A percentile compares a stretch with the other conserved stretches of the same genome.
These are phyloP conservation scores for Botryotinia narcissicola DNA, from an alignment of 2,329 filamentous ascomycete species.

Conservation along the genomic window DNA sequence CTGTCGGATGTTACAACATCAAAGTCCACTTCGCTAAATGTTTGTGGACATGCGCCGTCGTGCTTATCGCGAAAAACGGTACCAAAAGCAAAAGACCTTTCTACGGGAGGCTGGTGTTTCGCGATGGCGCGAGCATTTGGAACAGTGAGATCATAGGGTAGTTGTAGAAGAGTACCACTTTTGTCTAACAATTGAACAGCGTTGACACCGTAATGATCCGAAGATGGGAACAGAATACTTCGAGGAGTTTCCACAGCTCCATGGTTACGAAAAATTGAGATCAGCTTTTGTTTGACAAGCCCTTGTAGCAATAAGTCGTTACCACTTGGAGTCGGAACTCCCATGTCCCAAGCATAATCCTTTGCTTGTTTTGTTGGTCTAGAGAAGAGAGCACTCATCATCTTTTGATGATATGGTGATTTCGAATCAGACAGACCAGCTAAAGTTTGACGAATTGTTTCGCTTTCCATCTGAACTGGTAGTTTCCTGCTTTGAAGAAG, in stretches of 20 bases:
- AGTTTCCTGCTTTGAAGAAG: slow-evolving; percentile 83
- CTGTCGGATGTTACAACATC: slow-evolving; percentile 87
- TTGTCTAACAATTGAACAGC: slow-evolving; percentile 78
- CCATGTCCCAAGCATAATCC: slow-evolving; percentile 76
- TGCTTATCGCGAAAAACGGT: slow-evolving; percentile 79
- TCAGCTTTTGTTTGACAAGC: slow-evolving; percentile 70
- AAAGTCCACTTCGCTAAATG: slow-evolving; percentile 89
- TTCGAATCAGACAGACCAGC: slow-evolving; percentile 76
- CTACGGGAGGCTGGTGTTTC: slow-evolving; percentile 63
- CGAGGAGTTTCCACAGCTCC: slow-evolving; percentile 80
- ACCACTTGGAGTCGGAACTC: slow-evolving; percentile 51
- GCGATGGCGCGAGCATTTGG: slow-evolving; percentile 84
- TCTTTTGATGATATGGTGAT: slow-evolving; percentile 86
- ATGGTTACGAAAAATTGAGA: slow-evolving; percentile 80
- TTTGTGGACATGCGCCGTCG: slow-evolving; percentile 76
- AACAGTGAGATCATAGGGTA: slow-evolving; percentile 91
- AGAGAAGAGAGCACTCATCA: slow-evolving; percentile 81
- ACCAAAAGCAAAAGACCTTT: slow-evolving; percentile 83
- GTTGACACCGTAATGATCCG: slow-evolving; percentile 70
- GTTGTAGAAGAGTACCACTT: slow-evolving; percentile 81
- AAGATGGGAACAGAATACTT: slow-evolving; percentile 76
- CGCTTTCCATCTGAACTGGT: slow-evolving; percentile 88
- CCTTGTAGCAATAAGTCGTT: slow-evolving; percentile 67
- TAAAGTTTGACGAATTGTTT: slow-evolving; percentile 80
- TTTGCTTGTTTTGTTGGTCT: slow-evolving; percentile 71